Evolutionary conservation across 305 asterid species (phyloP).

Genomic region (Fraxinus baroniana): DNA sequence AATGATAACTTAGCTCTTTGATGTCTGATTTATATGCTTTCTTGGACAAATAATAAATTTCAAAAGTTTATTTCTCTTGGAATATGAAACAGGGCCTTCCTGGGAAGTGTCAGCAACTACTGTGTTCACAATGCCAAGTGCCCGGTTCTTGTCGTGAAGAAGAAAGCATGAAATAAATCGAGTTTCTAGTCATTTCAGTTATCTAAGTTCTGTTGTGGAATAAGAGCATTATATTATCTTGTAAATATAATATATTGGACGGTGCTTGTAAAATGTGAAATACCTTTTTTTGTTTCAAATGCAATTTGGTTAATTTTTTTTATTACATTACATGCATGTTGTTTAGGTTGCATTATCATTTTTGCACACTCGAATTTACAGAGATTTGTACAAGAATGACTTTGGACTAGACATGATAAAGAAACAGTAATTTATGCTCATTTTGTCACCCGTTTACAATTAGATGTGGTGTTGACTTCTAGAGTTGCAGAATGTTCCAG

Average conservation of each 20-base stretch:
- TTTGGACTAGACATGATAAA: background rate
- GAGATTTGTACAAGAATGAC: background rate
- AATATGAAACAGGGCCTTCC: slow-evolving; percentile 42
- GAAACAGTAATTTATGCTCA: background rate
- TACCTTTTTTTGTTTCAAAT: background rate
- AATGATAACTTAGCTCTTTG: background rate
- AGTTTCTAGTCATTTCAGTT: background rate
- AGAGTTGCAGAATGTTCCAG: background rate
- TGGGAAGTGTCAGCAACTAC: slow-evolving; percentile 66
- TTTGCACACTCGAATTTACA: background rate
- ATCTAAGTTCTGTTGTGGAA: background rate
- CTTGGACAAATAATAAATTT: background rate
- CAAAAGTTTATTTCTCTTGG: background rate
- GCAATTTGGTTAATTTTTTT: background rate
- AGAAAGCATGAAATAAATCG: slow-evolving; percentile 3
- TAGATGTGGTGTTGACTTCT: background rate
- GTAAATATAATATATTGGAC: background rate
- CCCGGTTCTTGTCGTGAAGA: slow-evolving; percentile 61
- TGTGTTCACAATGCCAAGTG: slow-evolving; percentile 58
- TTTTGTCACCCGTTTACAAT: background rate
- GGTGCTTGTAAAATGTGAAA: background rate
- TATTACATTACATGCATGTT: background rate
- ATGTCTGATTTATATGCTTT: background rate
- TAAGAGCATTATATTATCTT: slow-evolving; percentile 47
- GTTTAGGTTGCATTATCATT: background rate